phyloP scores from a whole-genome alignment of 1,284 basidiomycete species.

The Veloporphyrellus conicus region DNA sequence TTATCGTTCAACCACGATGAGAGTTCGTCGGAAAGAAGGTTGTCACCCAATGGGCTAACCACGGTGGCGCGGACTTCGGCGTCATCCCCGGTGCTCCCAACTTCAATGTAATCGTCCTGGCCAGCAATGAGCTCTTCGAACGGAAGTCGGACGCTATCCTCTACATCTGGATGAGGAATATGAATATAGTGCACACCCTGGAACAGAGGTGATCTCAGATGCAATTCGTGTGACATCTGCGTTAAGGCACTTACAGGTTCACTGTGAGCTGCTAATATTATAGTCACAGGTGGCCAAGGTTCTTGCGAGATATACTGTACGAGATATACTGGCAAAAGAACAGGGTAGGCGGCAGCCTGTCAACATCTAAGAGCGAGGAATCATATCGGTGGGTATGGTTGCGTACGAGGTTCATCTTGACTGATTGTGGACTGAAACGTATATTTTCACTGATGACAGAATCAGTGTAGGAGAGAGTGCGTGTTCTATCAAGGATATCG shows the following conservation, averaged over 20 bases:
- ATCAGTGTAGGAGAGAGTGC: conserved; percentile 23
- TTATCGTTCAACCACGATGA: conserved; percentile 30
- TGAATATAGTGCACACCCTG: conserved; percentile 32
- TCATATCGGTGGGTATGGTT: not conserved
- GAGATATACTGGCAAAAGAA: conserved; percentile 42
- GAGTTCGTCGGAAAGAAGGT: conserved; percentile 19
- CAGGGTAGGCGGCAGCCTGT: conserved; percentile 41
- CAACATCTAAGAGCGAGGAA: conserved; percentile 5
- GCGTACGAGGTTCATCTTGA: conserved; percentile 34
- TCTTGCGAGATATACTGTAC: conserved; percentile 29
- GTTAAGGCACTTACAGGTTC: conserved; percentile 24
- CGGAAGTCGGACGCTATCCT: conserved; percentile 21
- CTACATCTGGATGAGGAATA: conserved; percentile 21
- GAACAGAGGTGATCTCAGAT: not conserved
- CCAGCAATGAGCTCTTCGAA: conserved; percentile 26
- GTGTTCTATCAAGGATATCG: conserved; percentile 26
- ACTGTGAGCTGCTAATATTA: conserved; percentile 34
- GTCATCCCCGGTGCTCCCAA: conserved; percentile 17
- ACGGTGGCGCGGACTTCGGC: conserved; percentile 19
- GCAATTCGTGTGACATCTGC: not conserved
- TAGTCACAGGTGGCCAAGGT: conserved; percentile 32
- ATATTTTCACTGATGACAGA: conserved; percentile 25
- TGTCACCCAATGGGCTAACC: conserved; percentile 16
- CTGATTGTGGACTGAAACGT: conserved; percentile 33
- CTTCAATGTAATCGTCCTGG: conserved; percentile 30